Percentiles rank a stretch among this genome's conserved stretches.
Conservation (phyloP, 2,329 filamentous ascomycete species). For the Calonectria crousiana region DNA sequence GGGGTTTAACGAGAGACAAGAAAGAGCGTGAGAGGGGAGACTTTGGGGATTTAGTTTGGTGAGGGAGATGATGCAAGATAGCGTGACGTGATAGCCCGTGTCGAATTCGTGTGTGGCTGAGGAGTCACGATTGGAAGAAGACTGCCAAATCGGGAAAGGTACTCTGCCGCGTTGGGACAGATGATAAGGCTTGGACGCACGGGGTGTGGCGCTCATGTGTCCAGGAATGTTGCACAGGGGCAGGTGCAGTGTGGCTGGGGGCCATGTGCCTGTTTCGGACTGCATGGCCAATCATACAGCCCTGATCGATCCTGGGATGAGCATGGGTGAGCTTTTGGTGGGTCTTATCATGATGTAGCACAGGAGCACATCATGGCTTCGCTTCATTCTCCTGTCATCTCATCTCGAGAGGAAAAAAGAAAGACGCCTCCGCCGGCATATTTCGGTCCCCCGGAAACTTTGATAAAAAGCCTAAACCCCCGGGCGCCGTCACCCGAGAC, state of each 20-base stretch:
- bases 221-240: neutral
- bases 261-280: conserved; percentile 5
- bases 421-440: neutral
- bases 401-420: neutral
- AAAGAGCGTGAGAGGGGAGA: neutral
- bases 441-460: neutral
- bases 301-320: neutral
- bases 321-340: neutral
- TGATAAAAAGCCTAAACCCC: neutral
- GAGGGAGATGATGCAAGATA: conserved; percentile 15
- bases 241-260: conserved; percentile 1
- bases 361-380: neutral
- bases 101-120: neutral
- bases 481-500: neutral
- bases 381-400: neutral
- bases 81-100: conserved; percentile 11
- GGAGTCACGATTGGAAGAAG: neutral
- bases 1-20: neutral
- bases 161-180: neutral
- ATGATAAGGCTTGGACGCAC: neutral
- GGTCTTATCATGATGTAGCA: neutral
- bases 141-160: conserved; percentile 6
- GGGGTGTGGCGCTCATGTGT: neutral
- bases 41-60: neutral
- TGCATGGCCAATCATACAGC: neutral